Base-by-base conservation (phyloP, 257 asterid genomes). In the Lantana camara region DNA sequence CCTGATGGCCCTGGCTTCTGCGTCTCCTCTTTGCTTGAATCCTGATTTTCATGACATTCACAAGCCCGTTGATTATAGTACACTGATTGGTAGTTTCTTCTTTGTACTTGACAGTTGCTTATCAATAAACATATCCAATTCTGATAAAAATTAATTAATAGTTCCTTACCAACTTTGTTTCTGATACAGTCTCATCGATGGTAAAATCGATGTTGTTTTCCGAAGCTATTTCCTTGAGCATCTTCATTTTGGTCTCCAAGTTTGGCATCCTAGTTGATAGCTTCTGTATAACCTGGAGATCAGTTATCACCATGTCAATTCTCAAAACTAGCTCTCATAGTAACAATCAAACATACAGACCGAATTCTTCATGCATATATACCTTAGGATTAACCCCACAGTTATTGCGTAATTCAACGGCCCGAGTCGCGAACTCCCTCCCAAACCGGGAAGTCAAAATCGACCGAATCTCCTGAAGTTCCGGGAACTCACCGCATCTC, bases 401-500 rank as follows among this genome's bases (percentile, higher is more conserved):
- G 14, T 90, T 77, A 67, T 90, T 88, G 59, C 98, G 87, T 24
- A 94, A 64, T 57, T 90, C 95, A 58, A 69, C 74, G n/a, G 96
- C 96, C 5, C 93, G 78, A 44, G 74, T 79, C 0, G 60, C 79
- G 3, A 90, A 88, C 57, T 86, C 98, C 63, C 69, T 90, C 22
- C 99, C 96, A 40, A 67, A 90, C 0, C 80, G 74, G 1, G 82
- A 60, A 2, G 80, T 58, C 68, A 90, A 80, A 51, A 84, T 70
- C 8, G 49, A 34, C 0, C 96, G 89, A 63, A 88, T 82, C 76
- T 90, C 82, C 54, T 78, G 91, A 71, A 94, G 96, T 52, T 94
- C 97, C 1, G 99, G 99, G 80, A 90, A 88, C 1, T 90, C 96
- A 12, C 99, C 99, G 65, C 95, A 88, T 72, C 99, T 84, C 29